Conservation (phyloP, 2,329 filamentous ascomycete genomes). For the Apiospora sp. region DNA sequence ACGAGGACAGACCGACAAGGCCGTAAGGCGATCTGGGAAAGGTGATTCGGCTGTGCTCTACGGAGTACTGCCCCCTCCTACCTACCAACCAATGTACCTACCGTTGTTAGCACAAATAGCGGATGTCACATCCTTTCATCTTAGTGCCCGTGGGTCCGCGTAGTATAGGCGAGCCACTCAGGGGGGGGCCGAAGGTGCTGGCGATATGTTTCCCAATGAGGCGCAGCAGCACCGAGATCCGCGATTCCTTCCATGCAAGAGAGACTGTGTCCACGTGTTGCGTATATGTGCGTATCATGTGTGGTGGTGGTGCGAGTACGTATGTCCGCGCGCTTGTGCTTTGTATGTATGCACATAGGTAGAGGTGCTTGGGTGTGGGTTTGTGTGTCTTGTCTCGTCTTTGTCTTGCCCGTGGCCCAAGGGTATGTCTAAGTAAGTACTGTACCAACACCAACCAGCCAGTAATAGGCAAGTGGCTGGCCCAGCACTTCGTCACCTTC, state of each 20-base stretch:
- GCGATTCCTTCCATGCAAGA: not conserved
- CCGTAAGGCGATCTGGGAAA: not conserved
- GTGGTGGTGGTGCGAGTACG: not conserved
- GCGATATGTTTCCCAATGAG: not conserved
- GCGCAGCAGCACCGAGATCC: slow-evolving; percentile 15
- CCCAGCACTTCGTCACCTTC: slow-evolving; percentile 18
- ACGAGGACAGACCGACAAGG: not conserved
- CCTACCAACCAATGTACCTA: not conserved
- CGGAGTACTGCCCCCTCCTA: not conserved
- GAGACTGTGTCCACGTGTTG: slow-evolving; percentile 18
- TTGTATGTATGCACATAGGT: not conserved
- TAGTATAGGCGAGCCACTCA: slow-evolving; percentile 9
- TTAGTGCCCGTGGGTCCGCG: slow-evolving; percentile 10
- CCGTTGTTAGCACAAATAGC: not conserved
- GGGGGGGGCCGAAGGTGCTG: not conserved
- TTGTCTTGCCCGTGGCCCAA: not conserved
- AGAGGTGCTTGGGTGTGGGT: not conserved
- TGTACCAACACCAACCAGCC: not conserved
- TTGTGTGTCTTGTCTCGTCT: not conserved
- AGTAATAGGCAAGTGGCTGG: not conserved
- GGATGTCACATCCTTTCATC: not conserved
- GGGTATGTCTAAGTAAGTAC: not conserved
- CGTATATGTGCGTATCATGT: not conserved
- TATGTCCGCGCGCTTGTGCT: not conserved
- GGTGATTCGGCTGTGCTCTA: slow-evolving; percentile 4